phyloP scores from a whole-genome alignment of 371 early-diverging fungal genomes.

The Circinella umbellata region DNA sequence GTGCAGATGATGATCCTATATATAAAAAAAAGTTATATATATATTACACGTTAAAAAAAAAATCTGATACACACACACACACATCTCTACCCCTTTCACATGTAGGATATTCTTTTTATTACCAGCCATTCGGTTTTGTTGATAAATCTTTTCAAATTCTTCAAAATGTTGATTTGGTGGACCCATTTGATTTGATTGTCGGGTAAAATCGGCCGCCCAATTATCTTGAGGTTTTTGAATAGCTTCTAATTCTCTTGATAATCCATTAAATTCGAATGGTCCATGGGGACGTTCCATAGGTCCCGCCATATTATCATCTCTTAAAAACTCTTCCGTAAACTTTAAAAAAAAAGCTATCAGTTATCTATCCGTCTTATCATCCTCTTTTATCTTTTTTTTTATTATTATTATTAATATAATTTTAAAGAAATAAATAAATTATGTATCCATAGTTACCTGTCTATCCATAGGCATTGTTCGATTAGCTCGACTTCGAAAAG shows the following conservation, averaged over 20 bases:
- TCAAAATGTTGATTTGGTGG: slow-evolving; percentile 46
- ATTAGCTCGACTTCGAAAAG: slow-evolving; percentile 34
- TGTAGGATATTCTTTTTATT: not conserved
- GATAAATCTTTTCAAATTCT: slow-evolving; percentile 69
- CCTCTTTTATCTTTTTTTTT: too few relatives aligned
- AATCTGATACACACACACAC: too few relatives aligned
- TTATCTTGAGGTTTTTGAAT: slow-evolving; percentile 42
- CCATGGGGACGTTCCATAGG: slow-evolving; percentile 36
- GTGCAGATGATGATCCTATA: not conserved
- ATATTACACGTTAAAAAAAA: too few relatives aligned
- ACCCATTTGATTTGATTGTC: slow-evolving; percentile 43
- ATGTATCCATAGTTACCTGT: too few relatives aligned
- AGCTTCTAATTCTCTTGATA: slow-evolving; percentile 60
- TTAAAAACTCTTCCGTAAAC: slow-evolving; percentile 51
- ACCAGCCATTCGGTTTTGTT: slow-evolving; percentile 25
- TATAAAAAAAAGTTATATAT: too few relatives aligned
- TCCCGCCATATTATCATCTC: slow-evolving; percentile 34
- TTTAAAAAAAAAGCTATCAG: slow-evolving; percentile 10
- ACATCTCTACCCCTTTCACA: too few relatives aligned
- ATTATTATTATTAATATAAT: too few relatives aligned
- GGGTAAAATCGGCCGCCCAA: slow-evolving; percentile 78
- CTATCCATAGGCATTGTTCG: slow-evolving; percentile 13
- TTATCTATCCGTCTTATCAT: too few relatives aligned
- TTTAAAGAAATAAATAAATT: too few relatives aligned
- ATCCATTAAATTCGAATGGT: slow-evolving; percentile 60